phyloP scores from a whole-genome alignment of 805 yeast genomes.

The Lipomyces orientalis region DNA sequence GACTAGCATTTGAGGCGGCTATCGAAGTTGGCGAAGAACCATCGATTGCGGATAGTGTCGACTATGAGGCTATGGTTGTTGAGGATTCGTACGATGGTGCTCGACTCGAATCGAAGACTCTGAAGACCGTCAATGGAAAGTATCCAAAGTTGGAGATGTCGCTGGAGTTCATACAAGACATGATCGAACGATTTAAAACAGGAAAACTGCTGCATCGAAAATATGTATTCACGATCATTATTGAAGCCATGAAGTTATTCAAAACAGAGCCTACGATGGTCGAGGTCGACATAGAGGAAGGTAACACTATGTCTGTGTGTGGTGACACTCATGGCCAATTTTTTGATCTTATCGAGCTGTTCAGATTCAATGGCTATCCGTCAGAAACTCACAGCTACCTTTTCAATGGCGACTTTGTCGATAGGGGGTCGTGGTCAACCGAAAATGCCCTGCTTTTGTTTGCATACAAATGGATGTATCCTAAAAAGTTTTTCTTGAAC shows the following conservation, averaged over 20 bases:
- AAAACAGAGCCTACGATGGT: slow-evolving; percentile 72
- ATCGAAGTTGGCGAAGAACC: slow-evolving; percentile 73
- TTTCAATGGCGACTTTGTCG: slow-evolving; percentile 97
- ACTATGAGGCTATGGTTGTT: slow-evolving; percentile 52
- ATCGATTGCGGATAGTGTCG: slow-evolving; percentile 54
- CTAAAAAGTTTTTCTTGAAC: slow-evolving; percentile 72
- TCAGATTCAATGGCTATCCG: slow-evolving; percentile 75
- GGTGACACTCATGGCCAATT: slow-evolving; percentile 99
- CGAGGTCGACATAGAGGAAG: slow-evolving; percentile 58
- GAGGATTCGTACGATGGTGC: slow-evolving; percentile 70
- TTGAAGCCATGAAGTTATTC: slow-evolving; percentile 70
- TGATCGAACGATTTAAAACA: slow-evolving; percentile 72
- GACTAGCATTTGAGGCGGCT: slow-evolving; percentile 82
- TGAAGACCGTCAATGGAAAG: slow-evolving; percentile 40
- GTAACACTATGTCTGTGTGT: slow-evolving; percentile 73
- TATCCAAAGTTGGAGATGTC: slow-evolving; percentile 49
- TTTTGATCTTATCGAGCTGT: slow-evolving; percentile 83
- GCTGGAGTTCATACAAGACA: slow-evolving; percentile 60
- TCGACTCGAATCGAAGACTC: slow-evolving; percentile 46
- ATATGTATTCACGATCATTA: slow-evolving; percentile 81
- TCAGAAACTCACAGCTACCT: slow-evolving; percentile 70
- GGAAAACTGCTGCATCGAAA: slow-evolving; percentile 80
- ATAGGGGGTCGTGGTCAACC: slow-evolving; percentile 97
- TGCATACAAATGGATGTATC: slow-evolving; percentile 76
- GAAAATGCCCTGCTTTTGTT: slow-evolving; percentile 88